Evolutionary conservation across 106 monocot genomes (phyloP).

Genomic region (Dendrobium nobile): DNA sequence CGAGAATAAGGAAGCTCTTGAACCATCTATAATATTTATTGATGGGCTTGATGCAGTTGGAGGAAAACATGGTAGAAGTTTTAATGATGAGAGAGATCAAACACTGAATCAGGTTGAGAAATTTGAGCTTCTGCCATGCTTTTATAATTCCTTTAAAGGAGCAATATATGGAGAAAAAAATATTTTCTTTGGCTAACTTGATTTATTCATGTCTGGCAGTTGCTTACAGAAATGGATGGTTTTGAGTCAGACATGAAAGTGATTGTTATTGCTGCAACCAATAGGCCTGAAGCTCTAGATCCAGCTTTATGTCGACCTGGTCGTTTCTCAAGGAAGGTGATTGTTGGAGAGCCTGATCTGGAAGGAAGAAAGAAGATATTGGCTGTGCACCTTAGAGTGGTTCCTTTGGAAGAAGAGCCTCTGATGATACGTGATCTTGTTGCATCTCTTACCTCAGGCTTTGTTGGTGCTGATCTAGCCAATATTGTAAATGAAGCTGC

Average conservation of each 20-base stretch:
- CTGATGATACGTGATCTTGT: conserved; percentile 64
- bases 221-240: conserved; percentile 96
- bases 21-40: conserved; percentile 81
- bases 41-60: conserved; percentile 98
- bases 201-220: conserved; percentile 27
- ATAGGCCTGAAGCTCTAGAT: conserved; percentile 90
- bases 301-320: conserved; percentile 83
- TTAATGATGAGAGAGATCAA: conserved; percentile 90
- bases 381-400: conserved; percentile 61
- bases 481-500: conserved; percentile 95
- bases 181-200: background rate
- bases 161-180: background rate
- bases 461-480: conserved; percentile 91
- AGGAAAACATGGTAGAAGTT: conserved; percentile 80
- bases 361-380: conserved; percentile 85
- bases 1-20: conserved; percentile 88
- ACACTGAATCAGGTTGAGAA: conserved; percentile 72
- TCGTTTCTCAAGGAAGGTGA: conserved; percentile 87
- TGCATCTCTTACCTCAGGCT: conserved; percentile 67
- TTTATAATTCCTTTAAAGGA: background rate
- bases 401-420: conserved; percentile 73
- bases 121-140: background rate
- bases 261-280: conserved; percentile 91
- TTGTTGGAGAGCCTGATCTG: conserved; percentile 82
- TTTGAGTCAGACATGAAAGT: conserved; percentile 84